Conservation (phyloP, 2,329 filamentous ascomycete genomes). For the Cytospora leucostoma region DNA sequence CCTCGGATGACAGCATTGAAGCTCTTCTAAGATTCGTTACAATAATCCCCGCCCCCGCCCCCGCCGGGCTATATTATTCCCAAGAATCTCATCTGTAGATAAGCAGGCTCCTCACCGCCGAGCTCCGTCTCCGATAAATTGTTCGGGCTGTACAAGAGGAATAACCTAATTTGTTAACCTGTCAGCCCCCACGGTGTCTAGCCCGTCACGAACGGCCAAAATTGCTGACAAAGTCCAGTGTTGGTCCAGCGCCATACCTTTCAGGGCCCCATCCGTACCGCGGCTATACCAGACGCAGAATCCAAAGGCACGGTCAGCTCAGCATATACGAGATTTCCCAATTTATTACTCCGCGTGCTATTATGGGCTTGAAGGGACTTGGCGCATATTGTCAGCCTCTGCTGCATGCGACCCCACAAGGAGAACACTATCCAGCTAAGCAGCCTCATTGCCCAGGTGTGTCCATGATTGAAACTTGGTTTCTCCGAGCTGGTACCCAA, state of each 20-base stretch:
- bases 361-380: background rate
- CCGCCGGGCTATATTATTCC: background rate
- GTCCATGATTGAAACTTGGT: background rate
- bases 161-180: background rate
- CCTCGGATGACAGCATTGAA: no score
- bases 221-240: no score
- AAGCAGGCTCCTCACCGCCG: background rate
- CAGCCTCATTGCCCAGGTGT: background rate
- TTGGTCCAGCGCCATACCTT: background rate
- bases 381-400: background rate
- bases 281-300: background rate
- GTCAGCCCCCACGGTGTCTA: background rate
- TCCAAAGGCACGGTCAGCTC: background rate
- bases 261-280: background rate
- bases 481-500: background rate
- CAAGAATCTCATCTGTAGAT: background rate
- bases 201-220: background rate
- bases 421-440: background rate
- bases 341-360: background rate
- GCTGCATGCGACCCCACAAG: background rate
- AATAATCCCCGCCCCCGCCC: no score
- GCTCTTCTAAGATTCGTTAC: no score
- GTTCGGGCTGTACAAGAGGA: no score
- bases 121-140: background rate
- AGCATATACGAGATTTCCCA: background rate